Evolutionary conservation across 768 basidiomycete species (phyloP).

Genomic region (Sarcodon aspratus): DNA sequence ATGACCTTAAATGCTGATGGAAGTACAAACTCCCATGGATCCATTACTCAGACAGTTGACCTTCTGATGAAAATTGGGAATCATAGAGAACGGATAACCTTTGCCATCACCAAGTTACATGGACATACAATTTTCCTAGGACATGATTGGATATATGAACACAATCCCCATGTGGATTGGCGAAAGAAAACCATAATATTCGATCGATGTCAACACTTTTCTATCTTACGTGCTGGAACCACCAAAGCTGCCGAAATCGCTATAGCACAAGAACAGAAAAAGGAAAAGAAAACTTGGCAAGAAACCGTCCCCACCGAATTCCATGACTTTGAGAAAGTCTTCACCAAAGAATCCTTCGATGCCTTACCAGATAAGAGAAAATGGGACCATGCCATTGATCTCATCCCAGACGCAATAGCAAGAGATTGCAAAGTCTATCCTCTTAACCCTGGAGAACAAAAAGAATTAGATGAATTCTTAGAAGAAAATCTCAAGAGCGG

Average conservation of each 20-base stretch:
- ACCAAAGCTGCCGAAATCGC: slow-evolving; percentile 4
- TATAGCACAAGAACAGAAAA: slow-evolving; percentile 1
- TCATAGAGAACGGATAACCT: slow-evolving; percentile 4
- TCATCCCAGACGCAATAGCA: slow-evolving; percentile 3
- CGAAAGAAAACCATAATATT: slow-evolving; percentile 2
- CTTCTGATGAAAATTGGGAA: slow-evolving; percentile 1
- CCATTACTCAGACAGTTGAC: slow-evolving; percentile 4
- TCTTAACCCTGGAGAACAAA: slow-evolving; percentile 5
- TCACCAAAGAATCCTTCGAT: slow-evolving; percentile 1
- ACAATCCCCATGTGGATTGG: slow-evolving; percentile 12
- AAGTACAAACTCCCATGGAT: slow-evolving; percentile 2
- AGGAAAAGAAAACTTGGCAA: not conserved
- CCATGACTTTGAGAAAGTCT: slow-evolving; percentile 14
- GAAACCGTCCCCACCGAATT: slow-evolving; percentile 5
- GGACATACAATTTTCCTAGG: slow-evolving; percentile 8
- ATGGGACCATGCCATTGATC: slow-evolving; percentile 9
- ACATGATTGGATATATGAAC: slow-evolving; percentile 9
- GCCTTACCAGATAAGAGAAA: slow-evolving; percentile 5
- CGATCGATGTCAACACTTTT: slow-evolving; percentile 1
- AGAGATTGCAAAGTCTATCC: slow-evolving; percentile 8
- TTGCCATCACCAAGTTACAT: slow-evolving; percentile 6
- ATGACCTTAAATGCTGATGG: slow-evolving; percentile 8
- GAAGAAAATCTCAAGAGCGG: slow-evolving; percentile 12
- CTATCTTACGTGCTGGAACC: not conserved
- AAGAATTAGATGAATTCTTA: slow-evolving; percentile 9